A percentile compares a stretch with the other conserved stretches of the same genome.
These are phyloP conservation scores for Phytopythium chamaehyphon DNA, from an alignment of 352 stramenopile genomes.

Conservation along the genomic window DNA sequence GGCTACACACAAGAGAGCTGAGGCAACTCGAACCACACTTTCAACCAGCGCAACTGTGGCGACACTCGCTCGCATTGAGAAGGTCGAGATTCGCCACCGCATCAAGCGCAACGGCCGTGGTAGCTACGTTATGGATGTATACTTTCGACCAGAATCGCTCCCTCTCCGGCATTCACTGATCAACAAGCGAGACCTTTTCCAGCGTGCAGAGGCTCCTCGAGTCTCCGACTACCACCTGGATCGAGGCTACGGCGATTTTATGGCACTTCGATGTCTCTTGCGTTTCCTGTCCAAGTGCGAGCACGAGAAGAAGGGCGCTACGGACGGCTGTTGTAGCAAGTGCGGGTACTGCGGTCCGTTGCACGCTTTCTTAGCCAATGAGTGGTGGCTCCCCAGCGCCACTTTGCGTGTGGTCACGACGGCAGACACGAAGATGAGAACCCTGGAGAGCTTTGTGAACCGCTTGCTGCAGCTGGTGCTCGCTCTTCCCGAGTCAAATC, in stretches of 20 bases:
- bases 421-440: not conserved
- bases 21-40: no score
- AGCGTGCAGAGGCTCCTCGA: constrained; percentile 5
- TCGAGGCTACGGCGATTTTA: constrained; percentile 13
- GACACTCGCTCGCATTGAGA: constrained; percentile 10
- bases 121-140: constrained; percentile 15
- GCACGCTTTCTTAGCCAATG: not conserved
- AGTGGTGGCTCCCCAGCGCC: constrained; percentile 1
- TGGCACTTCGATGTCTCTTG: constrained; percentile 4
- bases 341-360: constrained; percentile 1
- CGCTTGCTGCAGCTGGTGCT: no score
- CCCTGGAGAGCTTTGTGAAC: no score
- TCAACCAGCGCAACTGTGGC: no score
- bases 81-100: constrained; percentile 9
- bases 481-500: no score
- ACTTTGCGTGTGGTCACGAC: not conserved
- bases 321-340: not conserved
- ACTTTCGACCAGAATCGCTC: not conserved
- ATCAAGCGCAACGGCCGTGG: constrained; percentile 10
- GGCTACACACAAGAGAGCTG: no score
- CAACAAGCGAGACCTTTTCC: not conserved
- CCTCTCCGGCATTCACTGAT: no score
- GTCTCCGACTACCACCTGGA: constrained; percentile 15
- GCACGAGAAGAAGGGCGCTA: not conserved
- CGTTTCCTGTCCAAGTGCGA: not conserved